Evolutionary conservation across 805 yeast species (phyloP), one percentile per base, ranked within the genome.

Genomic region (Monosporozyma siamensis): DNA sequence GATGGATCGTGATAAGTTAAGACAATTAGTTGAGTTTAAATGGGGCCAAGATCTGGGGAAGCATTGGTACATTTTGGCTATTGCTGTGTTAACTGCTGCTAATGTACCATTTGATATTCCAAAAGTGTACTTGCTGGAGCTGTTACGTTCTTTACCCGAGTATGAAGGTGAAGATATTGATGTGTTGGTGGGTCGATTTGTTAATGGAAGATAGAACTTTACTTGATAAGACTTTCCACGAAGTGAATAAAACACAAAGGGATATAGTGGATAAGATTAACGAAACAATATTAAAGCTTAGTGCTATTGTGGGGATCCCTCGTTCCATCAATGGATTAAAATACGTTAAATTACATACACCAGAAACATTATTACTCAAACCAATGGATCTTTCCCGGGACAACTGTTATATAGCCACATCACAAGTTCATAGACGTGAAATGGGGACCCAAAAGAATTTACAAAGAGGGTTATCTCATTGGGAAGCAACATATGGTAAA

Each of bases 21-120:
- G 15, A 18, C 18, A 39, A 20, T 18, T 41, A 22, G 30, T 43
- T 9, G 31, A 12, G n/a, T 43, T 38, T 23, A 17, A 21, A 8
- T 34, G 21, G 11, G 36, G 21, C 30, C 30, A 40, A 6, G 10
- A 59, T 6, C 69, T 85, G 20, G 60, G 68, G 31, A 64, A 67
- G 42, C 58, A 72, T 20, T 88, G 95, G 95, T 83, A 78, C 55
- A 66, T 76, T 30, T 64, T 87, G 17, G 87, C 95, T 0, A 81
- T 90, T 11, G 82, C 89, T 0, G 76, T 90, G 11, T 69, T 88
- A 39, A 74, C 88, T 0, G 86, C 81, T 6, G 79, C 89, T 54
- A 88, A 88, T 56, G 74, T 71, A 46, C 94, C 95, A 0, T 74
- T 78, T 36, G 94, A 83, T 46, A 74, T 86, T 27, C 87, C 94